Evolutionary conservation across 768 basidiomycete genomes (phyloP).

Genomic region (Macrolepiota fuliginosa): DNA sequence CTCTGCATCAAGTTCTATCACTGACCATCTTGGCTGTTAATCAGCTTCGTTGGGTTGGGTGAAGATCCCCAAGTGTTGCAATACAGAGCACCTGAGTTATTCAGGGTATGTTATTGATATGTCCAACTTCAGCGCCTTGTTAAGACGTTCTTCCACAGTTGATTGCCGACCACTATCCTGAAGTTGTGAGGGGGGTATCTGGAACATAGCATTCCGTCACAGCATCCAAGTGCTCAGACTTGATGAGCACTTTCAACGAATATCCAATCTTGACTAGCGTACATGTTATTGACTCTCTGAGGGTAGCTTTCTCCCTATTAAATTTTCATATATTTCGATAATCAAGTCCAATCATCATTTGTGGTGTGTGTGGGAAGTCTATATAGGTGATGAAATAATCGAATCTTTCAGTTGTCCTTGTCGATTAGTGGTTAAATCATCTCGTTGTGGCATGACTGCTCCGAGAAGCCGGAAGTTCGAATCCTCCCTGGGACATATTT

Average conservation of each 20-base stretch:
- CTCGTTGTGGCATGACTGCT: constrained; percentile 18
- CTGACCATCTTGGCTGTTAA: neutral
- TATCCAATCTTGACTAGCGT: neutral
- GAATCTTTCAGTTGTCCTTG: constrained; percentile 11
- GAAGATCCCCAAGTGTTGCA: constrained; percentile 82
- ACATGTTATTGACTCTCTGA: too few species aligned
- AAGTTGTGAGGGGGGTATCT: constrained; percentile 64
- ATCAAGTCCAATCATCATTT: too few species aligned
- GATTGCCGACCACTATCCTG: constrained; percentile 66
- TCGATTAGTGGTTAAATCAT: constrained; percentile 24
- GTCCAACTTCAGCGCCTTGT: neutral
- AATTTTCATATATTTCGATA: too few species aligned
- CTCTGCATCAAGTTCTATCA: neutral
- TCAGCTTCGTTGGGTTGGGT: constrained; percentile 77
- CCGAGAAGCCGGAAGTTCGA: constrained; percentile 22
- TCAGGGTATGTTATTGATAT: constrained; percentile 43
- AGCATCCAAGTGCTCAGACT: too few species aligned
- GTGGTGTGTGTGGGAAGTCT: too few species aligned
- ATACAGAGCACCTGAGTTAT: constrained; percentile 68
- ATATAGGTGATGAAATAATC: too few species aligned
- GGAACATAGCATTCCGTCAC: constrained; percentile 15
- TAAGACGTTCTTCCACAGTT: constrained; percentile 34
- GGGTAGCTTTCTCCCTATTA: too few species aligned
- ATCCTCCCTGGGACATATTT: constrained; percentile 21
- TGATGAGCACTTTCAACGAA: neutral